These are phyloP conservation scores for Sphenostylis stenocarpa DNA, from an alignment of 306 rosid species.

Conservation along the genomic window DNA sequence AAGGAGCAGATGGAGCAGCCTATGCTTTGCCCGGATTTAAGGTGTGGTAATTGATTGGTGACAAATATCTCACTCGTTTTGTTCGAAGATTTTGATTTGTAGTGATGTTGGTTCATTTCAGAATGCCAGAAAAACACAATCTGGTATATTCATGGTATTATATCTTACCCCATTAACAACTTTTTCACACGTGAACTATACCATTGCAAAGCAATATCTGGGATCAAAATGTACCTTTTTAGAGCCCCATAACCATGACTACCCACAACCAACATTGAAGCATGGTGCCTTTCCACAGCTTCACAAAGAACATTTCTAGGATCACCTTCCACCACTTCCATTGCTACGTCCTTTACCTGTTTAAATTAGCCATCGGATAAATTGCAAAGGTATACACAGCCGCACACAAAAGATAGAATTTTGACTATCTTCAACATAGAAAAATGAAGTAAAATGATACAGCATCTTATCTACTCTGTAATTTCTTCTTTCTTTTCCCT, in stretches of 20 bases:
- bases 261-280: constrained; percentile 72
- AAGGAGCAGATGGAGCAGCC: too few species aligned
- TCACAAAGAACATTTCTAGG: constrained; percentile 76
- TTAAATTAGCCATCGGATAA: constrained; percentile 5
- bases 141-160: too few species aligned
- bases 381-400: neutral
- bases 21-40: too few species aligned
- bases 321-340: constrained; percentile 74
- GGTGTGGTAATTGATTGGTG: too few species aligned
- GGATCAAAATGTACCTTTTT: constrained; percentile 51
- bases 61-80: too few species aligned
- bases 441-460: neutral
- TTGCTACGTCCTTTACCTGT: constrained; percentile 44
- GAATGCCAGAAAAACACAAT: too few species aligned
- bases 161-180: too few species aligned
- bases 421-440: neutral
- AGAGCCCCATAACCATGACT: constrained; percentile 83
- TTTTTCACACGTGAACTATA: too few species aligned
- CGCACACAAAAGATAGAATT: neutral
- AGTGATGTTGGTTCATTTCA: too few species aligned
- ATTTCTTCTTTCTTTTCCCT: neutral
- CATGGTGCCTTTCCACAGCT: constrained; percentile 65
- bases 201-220: neutral
- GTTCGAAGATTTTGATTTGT: too few species aligned
- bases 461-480: neutral